Conservation (phyloP, 441 rosid species). For the Croton laevigatus region DNA sequence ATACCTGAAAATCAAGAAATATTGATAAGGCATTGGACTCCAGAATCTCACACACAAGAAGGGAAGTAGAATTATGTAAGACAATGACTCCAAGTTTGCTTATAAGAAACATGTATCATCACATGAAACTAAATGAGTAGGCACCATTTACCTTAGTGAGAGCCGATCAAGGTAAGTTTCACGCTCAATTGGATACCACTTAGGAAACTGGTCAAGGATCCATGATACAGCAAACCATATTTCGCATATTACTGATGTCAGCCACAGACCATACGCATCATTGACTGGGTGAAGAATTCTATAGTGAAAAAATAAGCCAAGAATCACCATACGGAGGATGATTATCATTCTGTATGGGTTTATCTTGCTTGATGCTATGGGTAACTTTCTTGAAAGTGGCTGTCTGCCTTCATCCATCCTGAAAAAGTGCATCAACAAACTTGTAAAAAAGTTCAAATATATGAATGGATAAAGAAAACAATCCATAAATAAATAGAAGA, state of each 20-base stretch:
- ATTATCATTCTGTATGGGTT: conserved; percentile 87
- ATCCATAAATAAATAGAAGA: neutral
- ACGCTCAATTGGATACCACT: conserved; percentile 84
- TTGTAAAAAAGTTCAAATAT: neutral
- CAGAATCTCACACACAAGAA: neutral
- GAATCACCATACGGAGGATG: conserved; percentile 72
- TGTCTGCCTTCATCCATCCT: conserved; percentile 99
- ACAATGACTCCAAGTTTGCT: neutral
- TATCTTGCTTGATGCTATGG: conserved; percentile 87
- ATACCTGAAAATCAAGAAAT: conserved; percentile 45
- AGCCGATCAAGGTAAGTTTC: conserved; percentile 98
- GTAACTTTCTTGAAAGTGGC: conserved; percentile 91
- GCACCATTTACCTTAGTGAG: conserved; percentile 57
- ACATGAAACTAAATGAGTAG: neutral
- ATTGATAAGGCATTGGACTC: neutral
- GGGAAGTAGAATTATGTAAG: neutral
- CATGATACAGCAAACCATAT: conserved; percentile 99
- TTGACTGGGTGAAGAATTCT: conserved; percentile 87
- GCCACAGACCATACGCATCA: conserved; percentile 88
- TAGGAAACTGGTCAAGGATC: conserved; percentile 97
- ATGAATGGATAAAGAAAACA: neutral
- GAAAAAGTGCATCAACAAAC: conserved; percentile 5
- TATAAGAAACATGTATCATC: neutral
- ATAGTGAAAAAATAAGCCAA: conserved; percentile 88
- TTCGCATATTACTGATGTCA: conserved; percentile 92